Evolutionary conservation across 768 basidiomycete species (phyloP).

Genomic region (Auricularia cornea): DNA sequence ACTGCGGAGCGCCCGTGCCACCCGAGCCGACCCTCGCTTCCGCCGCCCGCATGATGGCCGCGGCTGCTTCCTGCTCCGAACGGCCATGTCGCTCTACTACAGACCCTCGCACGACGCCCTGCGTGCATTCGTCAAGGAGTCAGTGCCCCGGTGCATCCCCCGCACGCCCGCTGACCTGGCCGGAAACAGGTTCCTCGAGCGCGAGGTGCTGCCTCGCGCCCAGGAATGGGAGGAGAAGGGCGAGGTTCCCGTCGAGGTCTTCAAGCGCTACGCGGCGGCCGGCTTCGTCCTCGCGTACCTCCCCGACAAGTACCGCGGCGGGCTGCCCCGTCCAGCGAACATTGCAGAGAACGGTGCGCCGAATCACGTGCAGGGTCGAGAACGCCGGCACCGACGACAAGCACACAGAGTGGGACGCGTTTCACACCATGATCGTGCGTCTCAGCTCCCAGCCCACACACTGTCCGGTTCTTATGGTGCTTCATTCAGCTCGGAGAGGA

Average conservation of each 20-base stretch:
- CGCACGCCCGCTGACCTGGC: background rate
- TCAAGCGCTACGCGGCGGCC: conserved; percentile 1
- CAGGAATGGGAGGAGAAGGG: conserved; percentile 9
- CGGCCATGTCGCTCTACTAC: background rate
- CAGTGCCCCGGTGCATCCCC: background rate
- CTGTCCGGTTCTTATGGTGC: background rate
- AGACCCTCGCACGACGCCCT: background rate
- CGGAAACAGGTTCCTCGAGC: conserved; percentile 4
- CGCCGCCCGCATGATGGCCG: no score
- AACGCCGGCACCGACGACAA: background rate
- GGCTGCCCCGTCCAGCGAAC: background rate
- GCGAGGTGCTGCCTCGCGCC: conserved; percentile 7
- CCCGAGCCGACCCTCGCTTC: no score
- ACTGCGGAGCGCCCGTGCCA: no score
- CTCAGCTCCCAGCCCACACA: background rate
- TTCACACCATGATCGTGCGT: conserved; percentile 10
- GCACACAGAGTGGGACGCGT: conserved; percentile 8
- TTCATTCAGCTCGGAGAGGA: conserved; percentile 7
- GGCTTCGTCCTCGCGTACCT: conserved; percentile 6
- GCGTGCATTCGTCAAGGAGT: background rate
- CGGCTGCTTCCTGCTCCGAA: no score
- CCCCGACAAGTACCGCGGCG: conserved; percentile 6
- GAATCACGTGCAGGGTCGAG: background rate
- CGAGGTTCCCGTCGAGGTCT: conserved; percentile 3
- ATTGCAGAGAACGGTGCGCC: conserved; percentile 3